Conservation (phyloP, 768 basidiomycete species). For the Rhizopogon vesiculosus region DNA sequence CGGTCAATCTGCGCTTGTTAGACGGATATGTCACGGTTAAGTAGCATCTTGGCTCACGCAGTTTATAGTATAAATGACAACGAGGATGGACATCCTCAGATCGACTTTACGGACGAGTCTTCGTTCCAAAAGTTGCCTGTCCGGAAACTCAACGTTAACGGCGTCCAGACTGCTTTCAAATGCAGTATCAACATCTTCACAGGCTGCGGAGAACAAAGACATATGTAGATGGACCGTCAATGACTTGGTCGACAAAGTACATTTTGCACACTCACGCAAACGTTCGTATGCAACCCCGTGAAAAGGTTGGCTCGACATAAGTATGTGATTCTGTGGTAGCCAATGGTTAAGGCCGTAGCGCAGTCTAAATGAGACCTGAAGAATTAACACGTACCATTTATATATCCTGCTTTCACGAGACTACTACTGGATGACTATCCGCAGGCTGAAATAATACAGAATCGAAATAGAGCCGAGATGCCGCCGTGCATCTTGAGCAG, state of each 20-base stretch:
- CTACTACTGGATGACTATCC: no score
- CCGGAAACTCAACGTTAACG: neutral
- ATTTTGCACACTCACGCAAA: conserved; percentile 7
- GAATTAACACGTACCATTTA: no score
- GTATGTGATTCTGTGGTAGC: neutral
- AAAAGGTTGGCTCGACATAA: conserved; percentile 7
- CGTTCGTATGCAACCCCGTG: conserved; percentile 7
- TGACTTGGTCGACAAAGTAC: neutral
- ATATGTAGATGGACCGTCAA: neutral
- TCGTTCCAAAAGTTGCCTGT: conserved; percentile 34
- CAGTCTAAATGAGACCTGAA: no score
- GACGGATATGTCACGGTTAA: neutral
- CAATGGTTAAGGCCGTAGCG: no score
- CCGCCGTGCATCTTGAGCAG: no score
- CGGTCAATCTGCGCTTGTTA: conserved; percentile 50
- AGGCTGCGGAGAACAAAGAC: neutral
- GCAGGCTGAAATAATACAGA: no score
- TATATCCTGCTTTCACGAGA: no score
- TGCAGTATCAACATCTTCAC: neutral
- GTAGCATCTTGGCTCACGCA: conserved; percentile 17
- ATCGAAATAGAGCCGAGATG: no score
- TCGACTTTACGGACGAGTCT: conserved; percentile 35
- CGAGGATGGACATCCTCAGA: conserved; percentile 29
- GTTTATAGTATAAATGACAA: conserved; percentile 31
- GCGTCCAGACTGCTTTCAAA: neutral